Percentiles rank a stretch among this genome's conserved stretches.
phyloP scores from a whole-genome alignment of 768 basidiomycete genomes.

The Lentinula detonsa region DNA sequence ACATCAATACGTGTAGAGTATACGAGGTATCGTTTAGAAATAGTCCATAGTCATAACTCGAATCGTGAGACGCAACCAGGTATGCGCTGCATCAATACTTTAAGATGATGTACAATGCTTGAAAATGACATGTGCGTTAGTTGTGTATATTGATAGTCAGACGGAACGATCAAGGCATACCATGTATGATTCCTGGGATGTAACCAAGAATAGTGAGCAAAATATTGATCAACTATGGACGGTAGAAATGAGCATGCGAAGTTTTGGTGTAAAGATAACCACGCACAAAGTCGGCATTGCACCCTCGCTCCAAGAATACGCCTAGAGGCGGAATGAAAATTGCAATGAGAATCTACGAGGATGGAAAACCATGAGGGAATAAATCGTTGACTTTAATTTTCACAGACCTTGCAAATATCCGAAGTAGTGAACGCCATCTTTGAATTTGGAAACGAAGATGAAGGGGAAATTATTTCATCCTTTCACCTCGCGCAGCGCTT shows the following conservation, averaged over 20 bases:
- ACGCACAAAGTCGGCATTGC: slow-evolving; percentile 67
- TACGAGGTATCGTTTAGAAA: not conserved
- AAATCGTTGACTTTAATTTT: slow-evolving; percentile 1
- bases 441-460: not conserved
- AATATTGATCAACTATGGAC: slow-evolving; percentile 59
- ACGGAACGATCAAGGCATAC: slow-evolving; percentile 18
- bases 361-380: not conserved
- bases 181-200: slow-evolving; percentile 78
- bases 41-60: slow-evolving; percentile 1
- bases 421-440: slow-evolving; percentile 51
- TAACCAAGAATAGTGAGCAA: slow-evolving; percentile 65
- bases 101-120: slow-evolving; percentile 77
- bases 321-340: slow-evolving; percentile 78
- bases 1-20: not conserved
- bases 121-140: slow-evolving; percentile 10
- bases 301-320: slow-evolving; percentile 87
- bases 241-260: slow-evolving; percentile 6
- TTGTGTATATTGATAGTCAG: not conserved
- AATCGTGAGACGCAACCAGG: not conserved
- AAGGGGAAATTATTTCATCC: not conserved
- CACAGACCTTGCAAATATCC: slow-evolving; percentile 72
- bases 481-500: not conserved
- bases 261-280: not conserved
- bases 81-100: slow-evolving; percentile 47
- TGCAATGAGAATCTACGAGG: slow-evolving; percentile 47